These are phyloP conservation scores for Mucor saturninus DNA, from an alignment of 371 early-diverging fungal genomes.

Conservation along the genomic window DNA sequence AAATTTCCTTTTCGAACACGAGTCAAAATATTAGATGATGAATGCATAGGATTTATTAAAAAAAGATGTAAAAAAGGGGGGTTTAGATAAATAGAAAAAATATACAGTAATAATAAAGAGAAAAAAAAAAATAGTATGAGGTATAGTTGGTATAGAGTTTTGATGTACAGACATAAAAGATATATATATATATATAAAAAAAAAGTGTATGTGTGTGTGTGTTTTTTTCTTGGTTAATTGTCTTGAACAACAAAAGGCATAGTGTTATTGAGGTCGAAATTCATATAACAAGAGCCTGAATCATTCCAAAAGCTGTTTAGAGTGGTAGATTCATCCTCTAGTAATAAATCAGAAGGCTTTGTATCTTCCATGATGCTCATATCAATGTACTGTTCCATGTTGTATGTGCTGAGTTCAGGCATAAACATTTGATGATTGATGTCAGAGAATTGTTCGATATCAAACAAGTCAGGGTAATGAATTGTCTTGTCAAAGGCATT, in stretches of 20 bases:
- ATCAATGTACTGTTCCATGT: slow-evolving; percentile 24
- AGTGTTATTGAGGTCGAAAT: slow-evolving; percentile 2
- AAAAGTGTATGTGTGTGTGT: too few species aligned
- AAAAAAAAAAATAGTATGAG: too few species aligned
- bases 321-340: slow-evolving; percentile 10
- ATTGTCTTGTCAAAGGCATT: slow-evolving; percentile 18
- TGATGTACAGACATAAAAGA: neutral
- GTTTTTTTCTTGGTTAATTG: neutral
- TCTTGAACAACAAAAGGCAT: slow-evolving; percentile 7
- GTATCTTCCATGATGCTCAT: slow-evolving; percentile 11
- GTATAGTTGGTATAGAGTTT: neutral
- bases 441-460: slow-evolving; percentile 19
- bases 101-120: too few species aligned
- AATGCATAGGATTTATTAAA: too few species aligned
- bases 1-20: too few species aligned
- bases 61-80: too few species aligned
- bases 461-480: slow-evolving; percentile 11
- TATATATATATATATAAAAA: neutral
- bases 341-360: slow-evolving; percentile 9
- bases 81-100: too few species aligned
- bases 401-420: slow-evolving; percentile 14
- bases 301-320: slow-evolving; percentile 19
- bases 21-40: too few species aligned
- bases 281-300: neutral
- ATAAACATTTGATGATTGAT: slow-evolving; percentile 16